Percentiles rank a stretch among this genome's conserved stretches.
These are phyloP conservation scores for Rhododendron williamsianum DNA, from an alignment of 148 eudicot species.

Conservation along the genomic window DNA sequence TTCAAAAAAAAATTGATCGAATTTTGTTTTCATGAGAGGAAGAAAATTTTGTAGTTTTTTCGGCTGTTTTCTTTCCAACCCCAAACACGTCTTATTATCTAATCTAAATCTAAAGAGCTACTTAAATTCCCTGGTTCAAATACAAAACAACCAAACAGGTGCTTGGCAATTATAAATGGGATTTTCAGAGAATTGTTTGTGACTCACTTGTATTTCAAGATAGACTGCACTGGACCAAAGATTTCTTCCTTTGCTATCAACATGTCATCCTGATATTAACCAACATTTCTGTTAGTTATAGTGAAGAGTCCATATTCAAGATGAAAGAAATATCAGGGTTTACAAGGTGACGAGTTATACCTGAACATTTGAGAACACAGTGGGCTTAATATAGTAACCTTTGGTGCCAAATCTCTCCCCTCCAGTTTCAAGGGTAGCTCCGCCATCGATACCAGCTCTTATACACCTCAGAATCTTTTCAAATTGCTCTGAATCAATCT, in stretches of 20 bases:
- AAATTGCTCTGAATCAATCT: constrained; percentile 68
- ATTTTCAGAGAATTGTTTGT: not conserved
- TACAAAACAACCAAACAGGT: not conserved
- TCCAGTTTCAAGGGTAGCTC: constrained; percentile 84
- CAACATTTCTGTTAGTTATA: not conserved
- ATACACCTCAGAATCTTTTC: constrained; percentile 67
- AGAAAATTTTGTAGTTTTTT: not conserved
- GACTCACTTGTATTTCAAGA: constrained; percentile 73
- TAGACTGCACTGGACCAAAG: constrained; percentile 80
- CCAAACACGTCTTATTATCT: no score
- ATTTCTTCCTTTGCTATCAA: constrained; percentile 84
- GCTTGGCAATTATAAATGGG: not conserved
- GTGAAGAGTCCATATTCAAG: not conserved
- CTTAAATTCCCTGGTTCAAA: not conserved
- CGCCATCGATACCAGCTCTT: constrained; percentile 55
- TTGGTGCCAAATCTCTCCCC: constrained; percentile 65
- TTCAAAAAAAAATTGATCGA: not conserved
- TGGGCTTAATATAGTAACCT: constrained; percentile 79
- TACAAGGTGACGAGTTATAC: constrained; percentile 20
- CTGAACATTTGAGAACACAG: constrained; percentile 90
- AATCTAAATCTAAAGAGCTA: no score
- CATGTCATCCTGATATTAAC: constrained; percentile 65
- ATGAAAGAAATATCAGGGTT: not conserved
- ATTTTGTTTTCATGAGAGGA: not conserved
- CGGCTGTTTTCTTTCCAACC: no score